These are phyloP conservation scores for Caryopteris hybrid DNA, from an alignment of 305 asterid genomes.

Conservation along the genomic window DNA sequence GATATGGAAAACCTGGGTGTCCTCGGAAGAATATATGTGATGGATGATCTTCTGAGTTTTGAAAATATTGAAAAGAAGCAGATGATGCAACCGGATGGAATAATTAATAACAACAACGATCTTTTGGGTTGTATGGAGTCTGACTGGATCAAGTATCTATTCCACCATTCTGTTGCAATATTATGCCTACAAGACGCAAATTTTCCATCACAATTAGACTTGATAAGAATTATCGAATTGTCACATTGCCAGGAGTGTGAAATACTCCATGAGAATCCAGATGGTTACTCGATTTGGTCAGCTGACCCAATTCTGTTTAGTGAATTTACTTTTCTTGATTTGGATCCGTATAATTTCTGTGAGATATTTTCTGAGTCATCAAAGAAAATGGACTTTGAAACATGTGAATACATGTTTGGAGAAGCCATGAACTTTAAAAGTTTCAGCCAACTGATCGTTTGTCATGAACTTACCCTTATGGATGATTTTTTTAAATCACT, in stretches of 20 bases:
- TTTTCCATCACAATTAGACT: slow-evolving; percentile 34
- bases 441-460: slow-evolving; percentile 64
- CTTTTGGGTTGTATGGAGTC: slow-evolving; percentile 50
- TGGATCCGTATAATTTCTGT: slow-evolving; percentile 34
- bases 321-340: slow-evolving; percentile 51
- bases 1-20: slow-evolving; percentile 50
- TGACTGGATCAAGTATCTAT: slow-evolving; percentile 52
- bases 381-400: slow-evolving; percentile 42
- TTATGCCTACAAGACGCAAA: slow-evolving; percentile 36
- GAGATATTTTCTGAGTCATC: slow-evolving; percentile 44
- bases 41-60: slow-evolving; percentile 45
- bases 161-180: slow-evolving; percentile 30
- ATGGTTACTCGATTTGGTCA: slow-evolving; percentile 30
- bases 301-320: slow-evolving; percentile 40
- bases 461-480: slow-evolving; percentile 71
- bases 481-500: slow-evolving; percentile 78
- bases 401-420: slow-evolving; percentile 56
- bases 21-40: slow-evolving; percentile 24
- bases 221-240: slow-evolving; percentile 41
- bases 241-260: slow-evolving; percentile 33
- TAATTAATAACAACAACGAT: slow-evolving; percentile 37
- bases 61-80: slow-evolving; percentile 44
- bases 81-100: slow-evolving; percentile 40
- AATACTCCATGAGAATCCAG: slow-evolving; percentile 22
- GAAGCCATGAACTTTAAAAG: slow-evolving; percentile 62